phyloP scores from a whole-genome alignment of 805 yeast genomes.

The Saccharomycopsis oosterbeekiorum region DNA sequence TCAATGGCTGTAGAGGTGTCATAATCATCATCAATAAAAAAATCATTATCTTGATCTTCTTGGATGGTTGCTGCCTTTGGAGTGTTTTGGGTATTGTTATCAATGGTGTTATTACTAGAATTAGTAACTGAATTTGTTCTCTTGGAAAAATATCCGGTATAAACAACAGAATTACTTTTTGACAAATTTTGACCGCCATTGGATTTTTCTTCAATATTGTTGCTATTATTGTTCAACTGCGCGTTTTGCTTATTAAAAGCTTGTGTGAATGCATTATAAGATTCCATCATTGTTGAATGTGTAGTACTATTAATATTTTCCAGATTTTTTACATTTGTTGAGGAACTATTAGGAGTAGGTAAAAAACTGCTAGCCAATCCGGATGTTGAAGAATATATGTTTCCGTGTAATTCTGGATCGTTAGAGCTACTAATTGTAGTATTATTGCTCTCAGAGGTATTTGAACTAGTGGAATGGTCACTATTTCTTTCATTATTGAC shows the following conservation, averaged over 20 bases:
- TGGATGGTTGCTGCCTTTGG: background rate
- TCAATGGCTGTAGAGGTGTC: background rate
- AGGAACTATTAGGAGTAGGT: background rate
- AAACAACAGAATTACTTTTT: conserved; percentile 12
- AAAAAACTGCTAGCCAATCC: background rate
- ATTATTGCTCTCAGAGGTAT: background rate
- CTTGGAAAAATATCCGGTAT: conserved; percentile 16
- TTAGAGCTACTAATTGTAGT: background rate
- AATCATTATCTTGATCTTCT: background rate
- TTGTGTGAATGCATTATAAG: background rate
- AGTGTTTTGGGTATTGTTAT: background rate
- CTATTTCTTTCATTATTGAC: background rate
- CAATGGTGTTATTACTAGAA: background rate
- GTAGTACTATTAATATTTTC: background rate
- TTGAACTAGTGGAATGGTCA: background rate
- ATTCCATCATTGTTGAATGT: background rate
- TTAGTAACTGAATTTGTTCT: background rate
- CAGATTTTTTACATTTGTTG: background rate
- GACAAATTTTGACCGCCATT: background rate
- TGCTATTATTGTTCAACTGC: background rate
- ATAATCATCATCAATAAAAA: background rate
- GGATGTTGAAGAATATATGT: background rate
- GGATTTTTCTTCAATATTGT: background rate
- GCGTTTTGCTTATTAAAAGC: background rate
- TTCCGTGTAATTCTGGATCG: background rate